Percentiles rank a stretch among this genome's conserved stretches.
phyloP scores from a whole-genome alignment of 2,329 filamentous ascomycete species.

The Colletotrichum theobromicola region DNA sequence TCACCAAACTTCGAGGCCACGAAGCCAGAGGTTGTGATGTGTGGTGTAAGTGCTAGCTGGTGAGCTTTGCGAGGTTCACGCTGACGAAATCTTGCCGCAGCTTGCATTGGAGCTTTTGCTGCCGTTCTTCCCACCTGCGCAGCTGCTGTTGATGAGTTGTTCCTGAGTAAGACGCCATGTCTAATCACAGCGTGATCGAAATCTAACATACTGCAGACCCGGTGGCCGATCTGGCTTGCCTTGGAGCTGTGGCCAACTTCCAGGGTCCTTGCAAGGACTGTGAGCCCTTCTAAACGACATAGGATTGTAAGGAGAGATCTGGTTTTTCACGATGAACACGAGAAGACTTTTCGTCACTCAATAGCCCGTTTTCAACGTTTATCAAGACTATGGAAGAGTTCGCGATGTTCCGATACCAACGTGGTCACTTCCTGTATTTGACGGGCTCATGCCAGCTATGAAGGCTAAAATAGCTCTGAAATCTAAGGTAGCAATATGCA shows the following conservation, averaged over 20 bases:
- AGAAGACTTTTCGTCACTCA: too few relatives aligned
- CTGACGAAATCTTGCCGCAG: too few relatives aligned
- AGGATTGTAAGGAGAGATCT: too few relatives aligned
- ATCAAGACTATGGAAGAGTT: too few relatives aligned
- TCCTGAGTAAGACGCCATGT: neutral
- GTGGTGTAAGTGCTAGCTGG: neutral
- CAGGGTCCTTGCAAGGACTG: neutral
- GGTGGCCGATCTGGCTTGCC: neutral
- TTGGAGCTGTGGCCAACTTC: neutral
- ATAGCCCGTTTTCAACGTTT: too few relatives aligned
- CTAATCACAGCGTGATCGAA: rapidly evolving
- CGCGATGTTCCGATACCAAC: too few relatives aligned
- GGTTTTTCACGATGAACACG: too few relatives aligned
- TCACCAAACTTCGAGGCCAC: neutral
- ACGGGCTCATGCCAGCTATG: too few relatives aligned
- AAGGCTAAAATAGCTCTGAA: too few relatives aligned
- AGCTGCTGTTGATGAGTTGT: neutral
- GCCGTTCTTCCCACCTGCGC: neutral
- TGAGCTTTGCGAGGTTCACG: too few relatives aligned
- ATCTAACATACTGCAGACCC: rapidly evolving
- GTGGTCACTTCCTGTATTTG: too few relatives aligned
- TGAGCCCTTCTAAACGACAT: neutral
- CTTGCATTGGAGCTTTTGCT: neutral
- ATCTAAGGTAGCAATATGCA: too few relatives aligned
- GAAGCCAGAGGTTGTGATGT: neutral